Percentiles rank a stretch among this genome's conserved stretches.
phyloP scores from a whole-genome alignment of 2,329 filamentous ascomycete species.

The Cordyceps militaris region DNA sequence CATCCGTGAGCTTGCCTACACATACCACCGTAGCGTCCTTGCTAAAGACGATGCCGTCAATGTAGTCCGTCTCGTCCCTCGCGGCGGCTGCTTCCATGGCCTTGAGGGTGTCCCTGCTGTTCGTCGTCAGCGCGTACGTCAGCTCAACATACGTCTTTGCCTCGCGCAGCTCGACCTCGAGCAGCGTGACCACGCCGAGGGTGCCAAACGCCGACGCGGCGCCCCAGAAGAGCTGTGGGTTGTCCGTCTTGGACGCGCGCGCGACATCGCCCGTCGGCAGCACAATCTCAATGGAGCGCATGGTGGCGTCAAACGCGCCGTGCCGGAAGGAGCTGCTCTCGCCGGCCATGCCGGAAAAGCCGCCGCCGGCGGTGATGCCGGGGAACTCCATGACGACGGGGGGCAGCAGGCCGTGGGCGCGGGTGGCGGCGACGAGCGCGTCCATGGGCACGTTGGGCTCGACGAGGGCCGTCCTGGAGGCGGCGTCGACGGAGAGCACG shows the following conservation, averaged over 20 bases:
- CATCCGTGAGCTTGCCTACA: constrained; percentile 49
- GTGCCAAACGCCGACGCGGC: constrained; percentile 61
- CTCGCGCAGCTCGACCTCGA: constrained; percentile 52
- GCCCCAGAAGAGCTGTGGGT: constrained; percentile 55
- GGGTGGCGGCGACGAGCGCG: constrained; percentile 48
- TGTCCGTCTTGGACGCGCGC: constrained; percentile 45
- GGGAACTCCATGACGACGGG: constrained; percentile 66
- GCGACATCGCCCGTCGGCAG: constrained; percentile 52
- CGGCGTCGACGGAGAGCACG: constrained; percentile 53
- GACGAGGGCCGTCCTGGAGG: constrained; percentile 50
- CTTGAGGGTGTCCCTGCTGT: constrained; percentile 30
- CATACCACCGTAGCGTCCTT: constrained; percentile 50
- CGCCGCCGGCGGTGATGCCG: constrained; percentile 64
- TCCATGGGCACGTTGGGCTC: constrained; percentile 68
- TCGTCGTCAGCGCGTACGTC: constrained; percentile 43
- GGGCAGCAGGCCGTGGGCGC: constrained; percentile 51
- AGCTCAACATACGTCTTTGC: constrained; percentile 51
- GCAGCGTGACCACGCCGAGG: constrained; percentile 56
- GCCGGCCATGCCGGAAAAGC: constrained; percentile 59
- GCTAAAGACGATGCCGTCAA: constrained; percentile 63
- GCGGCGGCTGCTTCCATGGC: constrained; percentile 38
- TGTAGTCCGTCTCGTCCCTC: constrained; percentile 47
- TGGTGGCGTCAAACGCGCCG: constrained; percentile 57
- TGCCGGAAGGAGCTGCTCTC: constrained; percentile 63
- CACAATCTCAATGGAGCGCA: constrained; percentile 58